Evolutionary conservation across 768 basidiomycete species (phyloP), one percentile per base, ranked within the genome.

Genomic region (Austroboletus eburneus): DNA sequence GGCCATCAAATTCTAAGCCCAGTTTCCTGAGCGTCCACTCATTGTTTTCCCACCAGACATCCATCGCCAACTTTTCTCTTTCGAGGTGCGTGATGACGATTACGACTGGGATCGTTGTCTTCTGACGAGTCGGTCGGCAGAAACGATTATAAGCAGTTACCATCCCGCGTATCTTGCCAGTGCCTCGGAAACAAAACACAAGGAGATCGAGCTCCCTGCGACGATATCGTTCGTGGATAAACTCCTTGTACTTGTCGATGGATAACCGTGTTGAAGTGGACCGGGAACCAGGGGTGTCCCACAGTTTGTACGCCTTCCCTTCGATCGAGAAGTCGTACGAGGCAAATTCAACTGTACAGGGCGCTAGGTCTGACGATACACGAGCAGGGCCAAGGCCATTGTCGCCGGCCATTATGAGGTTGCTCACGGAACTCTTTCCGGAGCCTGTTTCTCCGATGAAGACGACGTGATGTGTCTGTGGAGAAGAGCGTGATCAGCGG

Each of bases 401-500:
- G 2, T 61, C 29, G 6, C 25, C 21, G 18, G 49, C 58, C 6
- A 51, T 49, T 36, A 74, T 51, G 58, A 76, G 66, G 42, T 74
- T 75, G 48, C 74, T 58, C 18, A 74, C 53, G 0, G 70, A 72
- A 50, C 72, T 73, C 54, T 75, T 76, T 9, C 69, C 63, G 1
- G 54, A 47, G 32, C 63, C 63, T 1, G 48, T 57, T 37, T 63
- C 65, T 20, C 65, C 68, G 39, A 76, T 71, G 45, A 60, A 72
- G 25, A 64, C 62, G 39, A 52, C 66, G 4, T 74, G 69, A 43
- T 59, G 58, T 12, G 23, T 36, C 57, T 57, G 36, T 22, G 43
- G 34, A 13, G n/a, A n/a, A n/a, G n/a, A n/a, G n/a, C n/a, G n/a
- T n/a, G n/a, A n/a, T n/a, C n/a, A n/a, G n/a, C n/a, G n/a, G n/a